Evolutionary conservation across 805 yeast genomes (phyloP), one percentile per base, ranked within the genome.

Genomic region (Ogataea angusta): DNA sequence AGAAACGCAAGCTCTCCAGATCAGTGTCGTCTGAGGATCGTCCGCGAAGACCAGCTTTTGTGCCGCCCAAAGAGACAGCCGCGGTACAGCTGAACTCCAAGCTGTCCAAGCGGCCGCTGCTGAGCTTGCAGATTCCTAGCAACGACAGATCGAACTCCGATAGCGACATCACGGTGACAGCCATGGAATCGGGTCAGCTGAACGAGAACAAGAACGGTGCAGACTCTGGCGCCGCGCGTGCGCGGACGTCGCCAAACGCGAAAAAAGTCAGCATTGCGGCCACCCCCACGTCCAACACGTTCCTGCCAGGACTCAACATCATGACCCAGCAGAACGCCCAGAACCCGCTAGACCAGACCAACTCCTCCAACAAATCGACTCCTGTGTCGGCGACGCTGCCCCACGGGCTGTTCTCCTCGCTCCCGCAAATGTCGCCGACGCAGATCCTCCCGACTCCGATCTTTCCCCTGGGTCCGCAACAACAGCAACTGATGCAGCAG

Each of bases 41-140:
- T 12, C 32, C 18, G 3, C 38, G 30, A n/a, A 26, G 36, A 32
- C 42, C 42, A 9, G 17, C 42, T 6, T 38, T 38, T 38, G 37
- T 33, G 8, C 42, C 42, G 8, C 15, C 33, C 18, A 24, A 38
- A 18, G 42, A 38, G 6, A 16, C 33, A 3, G 16, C 14, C 9
- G 15, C 13, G 22, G 16, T 22, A 13, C 22, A 8, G 10, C 10
- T 25, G 12, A 14, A 10, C 22, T 4, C 26, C n/a, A 31, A 35
- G 10, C 10, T 36, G 22, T 42, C 47, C n/a, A 51, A 63, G 35
- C 61, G 88, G 44, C 88, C 88, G 1, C 70, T 80, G 1, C 61
- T 82, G 32, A 61, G 85, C 41, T 81, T 82, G 9, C 79, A 78
- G 49, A 82, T 82, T n/a, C 88, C 88, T 1, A 51, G 39, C n/a